These are phyloP conservation scores for Podospora pseudopauciseta DNA, from an alignment of 495 filamentous ascomycete genomes.

Conservation along the genomic window DNA sequence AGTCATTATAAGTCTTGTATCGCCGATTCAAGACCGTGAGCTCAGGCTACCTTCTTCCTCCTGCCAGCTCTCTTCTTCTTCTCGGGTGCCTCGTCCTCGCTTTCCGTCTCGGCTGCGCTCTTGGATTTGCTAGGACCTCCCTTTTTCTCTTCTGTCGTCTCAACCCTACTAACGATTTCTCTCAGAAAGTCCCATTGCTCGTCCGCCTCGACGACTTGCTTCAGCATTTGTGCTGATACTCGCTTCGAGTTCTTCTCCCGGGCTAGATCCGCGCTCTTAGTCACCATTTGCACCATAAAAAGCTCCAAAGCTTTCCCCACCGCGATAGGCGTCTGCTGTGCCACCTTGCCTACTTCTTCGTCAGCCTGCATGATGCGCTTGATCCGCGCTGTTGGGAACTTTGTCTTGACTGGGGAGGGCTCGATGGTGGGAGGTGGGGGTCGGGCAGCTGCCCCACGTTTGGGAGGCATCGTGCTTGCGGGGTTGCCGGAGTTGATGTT, in stretches of 20 bases:
- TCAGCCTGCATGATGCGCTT: conserved; percentile 99
- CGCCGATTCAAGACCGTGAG: neutral
- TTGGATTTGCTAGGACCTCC: conserved; percentile 24
- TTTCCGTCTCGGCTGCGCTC: conserved; percentile 38
- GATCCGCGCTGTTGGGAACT: conserved; percentile 95
- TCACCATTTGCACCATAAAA: conserved; percentile 93
- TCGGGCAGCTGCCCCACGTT: conserved; percentile 20
- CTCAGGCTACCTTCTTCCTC: conserved; percentile 36
- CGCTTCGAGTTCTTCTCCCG: conserved; percentile 78
- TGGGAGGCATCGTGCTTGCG: conserved; percentile 16
- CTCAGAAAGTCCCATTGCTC: conserved; percentile 88
- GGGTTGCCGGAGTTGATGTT: conserved; percentile 5
- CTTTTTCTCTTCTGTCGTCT: conserved; percentile 54
- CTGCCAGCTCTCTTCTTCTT: conserved; percentile 44
- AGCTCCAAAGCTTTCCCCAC: conserved; percentile 95
- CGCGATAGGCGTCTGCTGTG: conserved; percentile 91
- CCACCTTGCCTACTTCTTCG: conserved; percentile 97
- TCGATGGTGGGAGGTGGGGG: conserved; percentile 27
- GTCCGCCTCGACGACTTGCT: conserved; percentile 78
- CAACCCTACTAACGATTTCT: conserved; percentile 86
- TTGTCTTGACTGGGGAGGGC: conserved; percentile 78
- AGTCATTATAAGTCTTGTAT: neutral
- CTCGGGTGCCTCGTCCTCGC: conserved; percentile 40
- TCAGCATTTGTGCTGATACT: conserved; percentile 84
- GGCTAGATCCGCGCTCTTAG: conserved; percentile 79